Conservation (phyloP, 768 basidiomycete species). For the Xanthoconium stramineum region DNA sequence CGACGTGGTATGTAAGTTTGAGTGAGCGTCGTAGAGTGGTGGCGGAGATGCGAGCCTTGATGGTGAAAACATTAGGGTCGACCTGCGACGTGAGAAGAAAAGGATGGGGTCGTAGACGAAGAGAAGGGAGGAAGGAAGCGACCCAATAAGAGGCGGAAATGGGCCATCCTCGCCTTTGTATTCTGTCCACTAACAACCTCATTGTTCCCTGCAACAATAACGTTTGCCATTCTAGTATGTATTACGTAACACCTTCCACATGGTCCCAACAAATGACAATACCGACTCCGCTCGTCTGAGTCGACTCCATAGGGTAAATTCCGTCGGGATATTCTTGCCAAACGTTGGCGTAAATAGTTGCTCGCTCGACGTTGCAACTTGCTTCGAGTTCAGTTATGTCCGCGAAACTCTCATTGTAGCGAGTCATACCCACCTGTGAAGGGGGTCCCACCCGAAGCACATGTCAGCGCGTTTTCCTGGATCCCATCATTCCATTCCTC, state of each 20-base stretch:
- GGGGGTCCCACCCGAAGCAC: too few relatives aligned
- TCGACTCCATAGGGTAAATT: too few relatives aligned
- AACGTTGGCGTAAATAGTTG: too few relatives aligned
- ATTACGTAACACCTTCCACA: conserved; percentile 13
- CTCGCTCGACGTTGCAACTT: too few relatives aligned
- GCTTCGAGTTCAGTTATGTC: too few relatives aligned
- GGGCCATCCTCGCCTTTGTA: conserved; percentile 24
- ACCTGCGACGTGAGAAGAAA: conserved; percentile 33
- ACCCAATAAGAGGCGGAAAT: conserved; percentile 13
- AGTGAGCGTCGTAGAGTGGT: conserved; percentile 55
- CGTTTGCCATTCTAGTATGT: conserved; percentile 16
- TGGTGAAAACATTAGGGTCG: conserved; percentile 35
- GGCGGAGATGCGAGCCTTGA: conserved; percentile 41
- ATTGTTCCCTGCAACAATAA: conserved; percentile 34
- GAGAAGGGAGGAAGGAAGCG: conserved; percentile 5
- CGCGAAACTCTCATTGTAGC: too few relatives aligned
- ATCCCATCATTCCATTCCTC: too few relatives aligned
- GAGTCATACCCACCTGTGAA: too few relatives aligned
- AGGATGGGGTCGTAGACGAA: conserved; percentile 11
- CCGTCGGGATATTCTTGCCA: too few relatives aligned
- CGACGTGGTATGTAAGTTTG: conserved; percentile 30
- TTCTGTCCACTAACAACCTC: conserved; percentile 1
- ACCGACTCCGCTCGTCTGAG: too few relatives aligned
- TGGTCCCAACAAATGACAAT: background rate
- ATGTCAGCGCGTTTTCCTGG: too few relatives aligned